Percentiles rank a stretch among this genome's conserved stretches.
Conservation (phyloP, 192 early-diverging fungal species). For the Cladochytrium replicatum region DNA sequence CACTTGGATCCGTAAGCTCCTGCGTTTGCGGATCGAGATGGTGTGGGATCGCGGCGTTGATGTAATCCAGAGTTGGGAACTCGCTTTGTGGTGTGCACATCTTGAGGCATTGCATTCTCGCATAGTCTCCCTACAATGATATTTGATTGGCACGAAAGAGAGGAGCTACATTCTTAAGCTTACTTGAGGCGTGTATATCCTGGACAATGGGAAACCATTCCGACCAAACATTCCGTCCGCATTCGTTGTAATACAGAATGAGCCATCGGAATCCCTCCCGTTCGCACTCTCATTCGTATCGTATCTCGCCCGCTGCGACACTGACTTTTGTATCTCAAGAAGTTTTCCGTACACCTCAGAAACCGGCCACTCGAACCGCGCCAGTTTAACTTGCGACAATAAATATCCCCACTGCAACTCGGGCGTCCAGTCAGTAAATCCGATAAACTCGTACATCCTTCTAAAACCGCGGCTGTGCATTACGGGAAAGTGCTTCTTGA, state of each 20-base stretch:
- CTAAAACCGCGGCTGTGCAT: slow-evolving; percentile 19
- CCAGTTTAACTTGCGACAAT: slow-evolving; percentile 10
- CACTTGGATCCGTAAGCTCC: slow-evolving; percentile 4
- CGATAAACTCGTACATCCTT: slow-evolving; percentile 20
- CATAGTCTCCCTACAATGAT: no score
- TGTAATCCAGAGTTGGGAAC: slow-evolving; percentile 1
- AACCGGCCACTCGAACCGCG: slow-evolving; percentile 11
- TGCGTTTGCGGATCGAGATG: slow-evolving; percentile 7
- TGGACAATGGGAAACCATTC: slow-evolving; percentile 9
- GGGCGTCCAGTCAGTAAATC: slow-evolving; percentile 15
- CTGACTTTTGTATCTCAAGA: no score
- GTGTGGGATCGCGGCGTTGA: slow-evolving; percentile 6
- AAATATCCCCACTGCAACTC: slow-evolving; percentile 18
- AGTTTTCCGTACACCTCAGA: slow-evolving; percentile 5
- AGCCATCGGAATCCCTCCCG: not conserved
- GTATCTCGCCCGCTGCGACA: no score
- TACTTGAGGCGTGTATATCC: slow-evolving; percentile 18
- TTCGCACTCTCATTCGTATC: slow-evolving; percentile 1
- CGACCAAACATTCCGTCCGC: slow-evolving; percentile 22
- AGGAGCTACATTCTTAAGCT: no score
- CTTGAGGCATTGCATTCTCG: slow-evolving; percentile 12
- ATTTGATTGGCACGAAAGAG: no score
- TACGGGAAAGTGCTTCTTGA: slow-evolving; percentile 12
- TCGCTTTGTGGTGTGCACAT: slow-evolving; percentile 1
- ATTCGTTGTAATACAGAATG: slow-evolving; percentile 16